Conservation (phyloP, 2,329 filamentous ascomycete genomes). For the Pleoardoris graminearum region DNA sequence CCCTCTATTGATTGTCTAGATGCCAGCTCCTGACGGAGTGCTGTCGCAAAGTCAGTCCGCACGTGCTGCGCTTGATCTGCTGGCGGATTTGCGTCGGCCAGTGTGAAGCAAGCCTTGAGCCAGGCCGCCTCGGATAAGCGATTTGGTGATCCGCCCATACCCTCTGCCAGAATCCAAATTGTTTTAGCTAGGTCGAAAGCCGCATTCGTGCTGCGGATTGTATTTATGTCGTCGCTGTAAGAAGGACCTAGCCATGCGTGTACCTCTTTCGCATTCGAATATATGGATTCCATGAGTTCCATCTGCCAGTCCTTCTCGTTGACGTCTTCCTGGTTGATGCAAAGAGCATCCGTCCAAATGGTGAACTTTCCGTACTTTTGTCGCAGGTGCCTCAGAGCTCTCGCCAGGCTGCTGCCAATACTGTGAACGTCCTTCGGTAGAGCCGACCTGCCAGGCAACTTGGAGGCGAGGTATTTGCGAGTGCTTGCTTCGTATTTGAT, state of each 20-base stretch:
- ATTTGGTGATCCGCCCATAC: neutral
- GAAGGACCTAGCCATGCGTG: constrained; percentile 10
- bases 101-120: constrained; percentile 3
- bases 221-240: neutral
- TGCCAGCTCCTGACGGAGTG: neutral
- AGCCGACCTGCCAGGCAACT: neutral
- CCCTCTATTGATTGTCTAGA: neutral
- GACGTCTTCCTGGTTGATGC: constrained; percentile 10
- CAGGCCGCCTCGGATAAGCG: neutral
- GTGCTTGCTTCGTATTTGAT: neutral
- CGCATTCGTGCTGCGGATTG: neutral
- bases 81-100: neutral
- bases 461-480: neutral
- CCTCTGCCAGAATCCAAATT: neutral
- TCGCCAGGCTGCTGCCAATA: constrained; percentile 1
- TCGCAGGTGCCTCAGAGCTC: neutral
- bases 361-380: constrained; percentile 3
- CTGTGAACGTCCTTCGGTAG: neutral
- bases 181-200: neutral
- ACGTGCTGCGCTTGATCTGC: neutral
- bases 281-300: constrained; percentile 12
- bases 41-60: neutral
- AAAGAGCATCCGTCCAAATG: constrained; percentile 7
- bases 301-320: constrained; percentile 10
- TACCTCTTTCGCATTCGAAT: constrained; percentile 8